Evolutionary conservation across 768 basidiomycete genomes (phyloP).

Genomic region (Kwoniella shandongensis): DNA sequence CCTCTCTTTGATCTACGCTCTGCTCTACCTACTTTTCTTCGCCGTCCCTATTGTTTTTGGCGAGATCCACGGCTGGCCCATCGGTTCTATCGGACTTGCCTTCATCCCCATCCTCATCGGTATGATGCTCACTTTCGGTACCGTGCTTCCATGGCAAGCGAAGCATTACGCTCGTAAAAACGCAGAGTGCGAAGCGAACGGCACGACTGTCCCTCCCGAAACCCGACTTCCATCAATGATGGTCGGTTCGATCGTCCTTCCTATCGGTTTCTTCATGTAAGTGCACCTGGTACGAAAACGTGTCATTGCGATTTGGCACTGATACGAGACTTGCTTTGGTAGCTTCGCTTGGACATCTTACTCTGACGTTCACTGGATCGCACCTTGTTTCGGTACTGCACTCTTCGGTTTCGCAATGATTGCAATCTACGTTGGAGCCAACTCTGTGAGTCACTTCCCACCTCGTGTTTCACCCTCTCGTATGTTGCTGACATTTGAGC

Average conservation of each 20-base stretch:
- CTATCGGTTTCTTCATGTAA: neutral
- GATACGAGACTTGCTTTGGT: too few species aligned
- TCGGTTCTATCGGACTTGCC: constrained; percentile 32
- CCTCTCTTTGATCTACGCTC: constrained; percentile 40
- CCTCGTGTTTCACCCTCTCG: neutral
- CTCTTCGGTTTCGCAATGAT: constrained; percentile 62
- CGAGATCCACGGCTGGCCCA: constrained; percentile 30
- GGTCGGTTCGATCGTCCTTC: constrained; percentile 26
- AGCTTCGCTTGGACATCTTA: constrained; percentile 41
- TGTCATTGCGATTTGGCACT: too few species aligned
- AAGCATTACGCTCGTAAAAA: too few species aligned
- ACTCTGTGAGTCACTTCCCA: constrained; percentile 54
- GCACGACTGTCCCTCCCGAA: constrained; percentile 31
- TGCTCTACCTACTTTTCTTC: constrained; percentile 44
- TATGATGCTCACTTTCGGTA: constrained; percentile 1
- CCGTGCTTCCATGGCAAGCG: neutral
- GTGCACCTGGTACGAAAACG: too few species aligned
- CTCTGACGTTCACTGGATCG: constrained; percentile 66
- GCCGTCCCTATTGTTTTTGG: constrained; percentile 40
- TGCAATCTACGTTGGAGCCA: constrained; percentile 65
- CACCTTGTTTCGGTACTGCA: constrained; percentile 61
- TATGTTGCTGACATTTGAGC: constrained; percentile 2
- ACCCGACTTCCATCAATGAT: constrained; percentile 45
- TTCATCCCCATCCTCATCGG: constrained; percentile 37
- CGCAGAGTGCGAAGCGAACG: too few species aligned